Conservation (phyloP, 805 yeast species). For the Ogataea pignaliae region DNA sequence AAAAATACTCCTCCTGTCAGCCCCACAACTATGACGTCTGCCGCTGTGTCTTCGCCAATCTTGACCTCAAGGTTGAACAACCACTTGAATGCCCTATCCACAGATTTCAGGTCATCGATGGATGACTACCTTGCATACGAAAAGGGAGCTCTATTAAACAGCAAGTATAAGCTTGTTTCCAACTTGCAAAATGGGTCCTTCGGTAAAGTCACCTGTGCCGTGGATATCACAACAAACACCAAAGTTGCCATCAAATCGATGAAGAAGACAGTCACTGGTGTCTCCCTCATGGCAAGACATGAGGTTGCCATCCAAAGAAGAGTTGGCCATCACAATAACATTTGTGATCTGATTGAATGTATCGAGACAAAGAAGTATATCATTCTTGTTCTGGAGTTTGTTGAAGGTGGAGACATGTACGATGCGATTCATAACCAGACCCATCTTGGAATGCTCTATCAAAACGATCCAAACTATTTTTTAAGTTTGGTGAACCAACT, state of each 20-base stretch:
- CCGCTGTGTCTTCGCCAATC: slow-evolving; percentile 13
- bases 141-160: slow-evolving; percentile 31
- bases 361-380: slow-evolving; percentile 51
- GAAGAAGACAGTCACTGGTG: slow-evolving; percentile 40
- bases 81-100: slow-evolving; percentile 14
- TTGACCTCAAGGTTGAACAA: slow-evolving; percentile 12
- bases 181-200: slow-evolving; percentile 56
- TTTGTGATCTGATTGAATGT: slow-evolving; percentile 54
- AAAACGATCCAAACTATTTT: slow-evolving; percentile 21
- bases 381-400: slow-evolving; percentile 61
- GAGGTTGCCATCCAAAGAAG: slow-evolving; percentile 43
- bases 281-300: slow-evolving; percentile 44
- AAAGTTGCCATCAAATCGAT: slow-evolving; percentile 55
- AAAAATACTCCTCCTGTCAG: no score
- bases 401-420: slow-evolving; percentile 62
- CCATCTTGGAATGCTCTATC: slow-evolving; percentile 21
- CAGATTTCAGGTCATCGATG: slow-evolving; percentile 26
- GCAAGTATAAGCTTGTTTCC: slow-evolving; percentile 39
- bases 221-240: slow-evolving; percentile 29
- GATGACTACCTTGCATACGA: slow-evolving; percentile 40
- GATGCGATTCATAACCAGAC: slow-evolving; percentile 42
- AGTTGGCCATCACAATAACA: slow-evolving; percentile 44
- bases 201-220: slow-evolving; percentile 55
- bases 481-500: slow-evolving; percentile 43
- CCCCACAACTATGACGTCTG: neutral